These are phyloP conservation scores for Daedalea quercina DNA, from an alignment of 768 basidiomycete species.

Conservation along the genomic window DNA sequence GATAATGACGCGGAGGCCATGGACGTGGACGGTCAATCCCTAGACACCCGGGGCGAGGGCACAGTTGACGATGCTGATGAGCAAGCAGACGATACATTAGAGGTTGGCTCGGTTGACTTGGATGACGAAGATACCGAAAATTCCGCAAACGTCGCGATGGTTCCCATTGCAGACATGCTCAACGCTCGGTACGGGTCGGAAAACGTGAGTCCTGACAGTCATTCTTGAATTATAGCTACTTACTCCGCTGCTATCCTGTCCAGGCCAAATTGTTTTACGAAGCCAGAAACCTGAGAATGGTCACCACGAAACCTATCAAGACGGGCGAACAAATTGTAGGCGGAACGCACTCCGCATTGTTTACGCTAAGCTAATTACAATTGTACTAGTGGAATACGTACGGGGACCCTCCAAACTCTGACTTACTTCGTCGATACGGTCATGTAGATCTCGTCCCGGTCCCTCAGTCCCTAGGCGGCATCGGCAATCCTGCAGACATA, in stretches of 20 bases:
- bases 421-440: slow-evolving; percentile 90
- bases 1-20: slow-evolving; percentile 31
- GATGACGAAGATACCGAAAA: slow-evolving; percentile 35
- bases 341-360: background rate
- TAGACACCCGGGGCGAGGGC: background rate
- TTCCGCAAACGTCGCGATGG: slow-evolving; percentile 74
- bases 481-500: slow-evolving; percentile 76
- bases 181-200: slow-evolving; percentile 83
- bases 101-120: slow-evolving; percentile 1
- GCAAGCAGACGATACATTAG: background rate
- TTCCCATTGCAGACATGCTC: slow-evolving; percentile 93
- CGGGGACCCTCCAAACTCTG: slow-evolving; percentile 86
- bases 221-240: background rate
- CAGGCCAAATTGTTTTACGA: slow-evolving; percentile 88
- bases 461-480: slow-evolving; percentile 28
- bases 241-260: background rate
- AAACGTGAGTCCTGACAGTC: slow-evolving; percentile 51
- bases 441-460: slow-evolving; percentile 76
- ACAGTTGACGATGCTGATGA: background rate
- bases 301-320: slow-evolving; percentile 66
- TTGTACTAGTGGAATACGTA: slow-evolving; percentile 85
- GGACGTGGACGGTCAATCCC: slow-evolving; percentile 22
- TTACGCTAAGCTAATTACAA: background rate
- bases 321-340: slow-evolving; percentile 85
- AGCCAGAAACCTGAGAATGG: slow-evolving; percentile 66